Base-by-base conservation (phyloP, 2,329 filamentous ascomycete genomes). In the Penicillium sp. region DNA sequence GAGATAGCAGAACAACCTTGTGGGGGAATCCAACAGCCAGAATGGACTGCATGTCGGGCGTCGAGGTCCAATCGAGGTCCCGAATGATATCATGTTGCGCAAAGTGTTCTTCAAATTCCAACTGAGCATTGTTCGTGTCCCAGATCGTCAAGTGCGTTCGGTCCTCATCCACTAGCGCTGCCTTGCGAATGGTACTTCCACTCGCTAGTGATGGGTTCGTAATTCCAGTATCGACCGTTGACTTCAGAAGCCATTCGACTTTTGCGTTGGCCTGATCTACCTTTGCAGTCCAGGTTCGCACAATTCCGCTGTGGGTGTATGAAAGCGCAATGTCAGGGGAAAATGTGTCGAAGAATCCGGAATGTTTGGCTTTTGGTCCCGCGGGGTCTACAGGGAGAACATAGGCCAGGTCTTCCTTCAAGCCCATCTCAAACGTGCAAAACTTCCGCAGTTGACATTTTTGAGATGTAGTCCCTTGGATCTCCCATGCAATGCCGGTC, bases 1-100 rank as follows among this genome's bases (percentile, higher is more conserved):
- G 92, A 6, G 90, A 89, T 27, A 96, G 83, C 2, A 97, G 81
- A 33, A 96, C 77, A 5, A 97, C 89, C 57, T 89, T 87, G 64
- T 93, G 90, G n/a, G 89, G 88, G 70, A 96, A 96, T 0, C 93
- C 92, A n/a, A 97, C 91, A 1, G 93, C 91, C 19, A 97, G 81
- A 56, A 97, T 92, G 1, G 91, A 94, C 70, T 96, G 92, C 50
- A 87, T 87, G 72, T 96, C 91, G 0, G 92, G 92, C 0, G 93
- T 96, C 3, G 91, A 94, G 0, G 92, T 94, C 94, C 94, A 97
- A 73, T 96, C 92, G 13, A 97, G 84, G 73, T 96, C 93, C 62
- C 89, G 87, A 41, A 97, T 92, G 6, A 83, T 84, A 67, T 95
- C 89, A 60, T 89, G 84, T 13, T 83, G 82, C 63, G 89, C 84